phyloP scores from a whole-genome alignment of 192 early-diverging fungal species.

The Rhizoclosmatium sp. region DNA sequence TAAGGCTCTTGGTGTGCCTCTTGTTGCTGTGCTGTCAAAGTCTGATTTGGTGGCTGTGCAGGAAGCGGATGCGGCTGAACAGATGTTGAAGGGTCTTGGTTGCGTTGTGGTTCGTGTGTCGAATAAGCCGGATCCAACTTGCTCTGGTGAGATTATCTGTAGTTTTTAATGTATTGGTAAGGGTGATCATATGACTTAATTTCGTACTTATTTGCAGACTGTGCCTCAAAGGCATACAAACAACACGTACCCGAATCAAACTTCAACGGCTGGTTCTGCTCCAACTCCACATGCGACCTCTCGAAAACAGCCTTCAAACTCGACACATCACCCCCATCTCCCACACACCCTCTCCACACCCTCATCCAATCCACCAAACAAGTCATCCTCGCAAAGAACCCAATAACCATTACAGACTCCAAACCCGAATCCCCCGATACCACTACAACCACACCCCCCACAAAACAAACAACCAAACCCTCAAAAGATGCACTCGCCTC shows the following conservation, averaged over 20 bases:
- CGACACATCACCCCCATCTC: neutral
- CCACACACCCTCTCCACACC: neutral
- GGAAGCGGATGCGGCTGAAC: neutral
- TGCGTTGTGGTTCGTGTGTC: neutral
- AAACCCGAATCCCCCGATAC: neutral
- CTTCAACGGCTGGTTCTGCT: conserved; percentile 21
- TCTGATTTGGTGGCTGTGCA: neutral
- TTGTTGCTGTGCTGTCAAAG: neutral
- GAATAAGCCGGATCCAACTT: conserved; percentile 3
- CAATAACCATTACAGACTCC: neutral
- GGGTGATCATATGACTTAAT: neutral
- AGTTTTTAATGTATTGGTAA: neutral
- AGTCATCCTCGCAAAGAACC: neutral
- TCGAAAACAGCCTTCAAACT: conserved; percentile 12
- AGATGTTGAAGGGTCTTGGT: neutral
- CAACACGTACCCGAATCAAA: neutral
- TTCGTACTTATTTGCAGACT: neutral
- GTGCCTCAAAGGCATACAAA: conserved; percentile 4
- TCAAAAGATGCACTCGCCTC: too few species aligned
- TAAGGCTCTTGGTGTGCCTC: neutral
- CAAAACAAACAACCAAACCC: neutral
- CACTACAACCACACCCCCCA: neutral
- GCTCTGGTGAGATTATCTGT: neutral
- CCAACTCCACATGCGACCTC: conserved; percentile 19
- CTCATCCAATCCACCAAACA: neutral